Evolutionary conservation across 2,329 filamentous ascomycete genomes (phyloP), one percentile per base, ranked within the genome.

Genomic region (Alternaria sp.): DNA sequence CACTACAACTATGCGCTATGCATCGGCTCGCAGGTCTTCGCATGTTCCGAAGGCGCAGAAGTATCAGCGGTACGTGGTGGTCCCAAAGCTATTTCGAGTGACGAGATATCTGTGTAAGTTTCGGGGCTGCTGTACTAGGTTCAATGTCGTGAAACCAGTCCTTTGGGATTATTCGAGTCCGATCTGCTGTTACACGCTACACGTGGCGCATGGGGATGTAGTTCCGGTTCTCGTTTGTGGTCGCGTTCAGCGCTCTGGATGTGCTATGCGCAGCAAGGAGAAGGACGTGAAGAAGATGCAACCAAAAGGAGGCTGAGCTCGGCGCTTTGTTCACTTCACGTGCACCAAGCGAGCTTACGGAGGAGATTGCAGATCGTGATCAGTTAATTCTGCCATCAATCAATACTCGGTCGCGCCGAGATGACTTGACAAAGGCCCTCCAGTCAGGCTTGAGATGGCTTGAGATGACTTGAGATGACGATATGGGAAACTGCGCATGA

Each of bases 401-500:
- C 45, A 13, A 61, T 45, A 30, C 30, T 56, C 60, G 60, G 58
- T 59, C 25, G 62, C 47, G 50, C 67, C 64, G 52, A 67, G 32
- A 50, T 62, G 40, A 44, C 56, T 23, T 32, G 54, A 63, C 23
- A 50, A 46, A 45, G 26, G 30, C 8, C 50, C 28, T 59, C 58
- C 44, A 59, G 56, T 56, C 49, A 47, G 45, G 17, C 36, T 54
- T 49, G 52, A 17, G 45, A 70, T 69, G 72, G 17, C 36, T 54
- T 49, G 52, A 17, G 45, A 70, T 69, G 72, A 21, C 36, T 54
- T 49, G 52, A 17, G 45, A 70, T 69, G 72, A 73, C 71, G 63
- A 62, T 68, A 73, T 65, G 36, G 54, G 46, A 47, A 44, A 47
- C 60, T 64, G 62, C 57, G 46, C 44, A 55, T 51, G 55, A 46